A percentile compares a stretch with the other conserved stretches of the same genome.
Evolutionary conservation across 2,329 filamentous ascomycete genomes (phyloP).

Genomic region (Ophiocordyceps camponoti-saundersi): DNA sequence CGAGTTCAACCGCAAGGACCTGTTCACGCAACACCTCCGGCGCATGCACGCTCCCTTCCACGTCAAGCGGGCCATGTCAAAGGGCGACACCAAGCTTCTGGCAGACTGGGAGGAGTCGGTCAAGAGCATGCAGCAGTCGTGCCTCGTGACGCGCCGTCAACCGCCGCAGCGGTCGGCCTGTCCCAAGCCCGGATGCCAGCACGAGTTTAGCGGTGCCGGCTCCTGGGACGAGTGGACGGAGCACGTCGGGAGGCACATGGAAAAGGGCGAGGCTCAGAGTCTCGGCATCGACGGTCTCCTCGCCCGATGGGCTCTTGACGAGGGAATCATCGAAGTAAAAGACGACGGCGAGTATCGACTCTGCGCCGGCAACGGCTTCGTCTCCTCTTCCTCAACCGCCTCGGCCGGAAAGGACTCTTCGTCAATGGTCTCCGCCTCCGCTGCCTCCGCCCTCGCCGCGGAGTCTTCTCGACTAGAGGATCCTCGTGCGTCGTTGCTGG

Average conservation of each 20-base stretch:
- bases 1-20: conserved; percentile 85
- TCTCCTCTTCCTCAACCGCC: too few relatives aligned
- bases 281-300: conserved; percentile 41
- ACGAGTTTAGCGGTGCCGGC: conserved; percentile 50
- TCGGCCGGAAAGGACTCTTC: conserved; percentile 9
- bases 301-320: conserved; percentile 44
- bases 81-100: conserved; percentile 41
- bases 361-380: conserved; percentile 13
- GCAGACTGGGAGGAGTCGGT: conserved; percentile 47
- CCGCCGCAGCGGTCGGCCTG: conserved; percentile 59
- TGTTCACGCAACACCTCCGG: conserved; percentile 86
- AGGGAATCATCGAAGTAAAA: conserved; percentile 43
- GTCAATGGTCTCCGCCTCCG: conserved; percentile 2
- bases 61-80: conserved; percentile 38
- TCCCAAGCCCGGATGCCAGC: conserved; percentile 52
- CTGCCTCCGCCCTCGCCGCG: neutral
- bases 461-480: conserved; percentile 8
- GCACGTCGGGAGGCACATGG: conserved; percentile 80
- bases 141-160: conserved; percentile 50
- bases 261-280: conserved; percentile 45
- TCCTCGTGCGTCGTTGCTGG: conserved; percentile 4
- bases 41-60: conserved; percentile 75
- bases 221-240: conserved; percentile 89
- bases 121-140: conserved; percentile 56
- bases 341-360: conserved; percentile 40